These are phyloP conservation scores for Amanita rubescens DNA, from an alignment of 768 basidiomycete species.

Conservation along the genomic window DNA sequence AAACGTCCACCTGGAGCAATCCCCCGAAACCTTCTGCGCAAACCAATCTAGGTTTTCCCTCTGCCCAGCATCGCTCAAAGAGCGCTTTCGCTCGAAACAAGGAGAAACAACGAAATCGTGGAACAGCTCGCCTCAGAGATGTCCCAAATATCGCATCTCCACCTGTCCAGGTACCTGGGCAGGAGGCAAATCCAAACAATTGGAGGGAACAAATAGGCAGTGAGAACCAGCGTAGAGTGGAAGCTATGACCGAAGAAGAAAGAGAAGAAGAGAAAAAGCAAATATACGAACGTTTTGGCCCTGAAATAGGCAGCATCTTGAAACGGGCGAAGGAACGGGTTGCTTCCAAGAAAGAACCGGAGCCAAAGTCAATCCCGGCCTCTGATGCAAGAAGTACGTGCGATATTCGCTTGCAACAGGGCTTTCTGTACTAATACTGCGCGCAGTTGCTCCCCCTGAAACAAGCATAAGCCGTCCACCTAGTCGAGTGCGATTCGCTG, in stretches of 20 bases:
- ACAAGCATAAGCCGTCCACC: conserved; percentile 51
- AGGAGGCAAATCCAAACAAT: conserved; percentile 19
- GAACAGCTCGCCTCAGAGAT: conserved; percentile 15
- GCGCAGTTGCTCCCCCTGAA: conserved; percentile 34
- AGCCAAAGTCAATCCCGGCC: neutral
- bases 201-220: conserved; percentile 54
- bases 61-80: conserved; percentile 55
- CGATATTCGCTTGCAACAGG: neutral
- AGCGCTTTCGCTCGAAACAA: conserved; percentile 52
- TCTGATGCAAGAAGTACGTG: neutral
- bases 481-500: conserved; percentile 68
- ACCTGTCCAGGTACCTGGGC: conserved; percentile 3
- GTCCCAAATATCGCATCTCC: conserved; percentile 19
- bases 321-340: conserved; percentile 38
- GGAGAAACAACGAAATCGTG: conserved; percentile 27
- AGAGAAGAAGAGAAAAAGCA: conserved; percentile 56
- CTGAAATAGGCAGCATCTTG: conserved; percentile 55
- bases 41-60: conserved; percentile 50
- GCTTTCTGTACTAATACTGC: neutral
- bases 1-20: conserved; percentile 18
- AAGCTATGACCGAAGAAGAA: conserved; percentile 65
- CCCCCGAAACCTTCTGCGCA: conserved; percentile 22
- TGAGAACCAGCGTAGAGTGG: conserved; percentile 60
- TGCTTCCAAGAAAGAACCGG: neutral
- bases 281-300: conserved; percentile 67